These are phyloP conservation scores for Pisolithus albus DNA, from an alignment of 768 basidiomycete species.

Conservation along the genomic window DNA sequence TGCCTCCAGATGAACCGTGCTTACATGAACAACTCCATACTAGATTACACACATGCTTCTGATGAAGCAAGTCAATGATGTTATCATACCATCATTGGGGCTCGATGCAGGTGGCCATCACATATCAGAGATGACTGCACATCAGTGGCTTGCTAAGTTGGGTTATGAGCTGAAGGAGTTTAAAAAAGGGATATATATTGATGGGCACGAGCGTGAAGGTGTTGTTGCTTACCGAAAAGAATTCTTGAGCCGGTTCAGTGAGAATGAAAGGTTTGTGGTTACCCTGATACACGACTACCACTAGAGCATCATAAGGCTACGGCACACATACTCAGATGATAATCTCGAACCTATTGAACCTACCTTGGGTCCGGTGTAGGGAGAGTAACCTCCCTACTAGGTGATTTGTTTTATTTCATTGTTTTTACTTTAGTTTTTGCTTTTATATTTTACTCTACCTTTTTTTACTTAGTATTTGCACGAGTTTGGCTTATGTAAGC, in stretches of 20 bases:
- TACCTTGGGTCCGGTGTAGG: too few relatives aligned
- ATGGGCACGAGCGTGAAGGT: slow-evolving; percentile 21
- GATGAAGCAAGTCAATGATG: slow-evolving; percentile 1
- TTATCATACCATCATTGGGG: slow-evolving; percentile 3
- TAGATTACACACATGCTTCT: not conserved
- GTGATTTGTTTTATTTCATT: too few relatives aligned
- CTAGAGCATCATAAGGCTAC: too few relatives aligned
- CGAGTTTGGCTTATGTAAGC: too few relatives aligned
- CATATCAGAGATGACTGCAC: slow-evolving; percentile 23
- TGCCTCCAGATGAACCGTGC: too few relatives aligned
- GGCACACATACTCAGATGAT: too few relatives aligned
- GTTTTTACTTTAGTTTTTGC: too few relatives aligned
- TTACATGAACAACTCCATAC: not conserved
- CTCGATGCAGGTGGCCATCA: not conserved
- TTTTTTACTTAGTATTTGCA: too few relatives aligned
- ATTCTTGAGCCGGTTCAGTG: slow-evolving; percentile 1
- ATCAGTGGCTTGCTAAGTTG: slow-evolving; percentile 28
- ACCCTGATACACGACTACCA: too few relatives aligned
- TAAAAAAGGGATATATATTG: slow-evolving; percentile 21
- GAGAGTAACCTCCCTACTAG: too few relatives aligned
- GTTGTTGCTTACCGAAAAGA: slow-evolving; percentile 13
- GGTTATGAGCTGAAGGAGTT: slow-evolving; percentile 18
- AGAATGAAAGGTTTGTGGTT: slow-evolving; percentile 4
- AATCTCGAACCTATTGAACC: too few relatives aligned
- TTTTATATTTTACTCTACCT: too few relatives aligned